phyloP scores from a whole-genome alignment of 345 rosid species.

The Dovyalis caffra region DNA sequence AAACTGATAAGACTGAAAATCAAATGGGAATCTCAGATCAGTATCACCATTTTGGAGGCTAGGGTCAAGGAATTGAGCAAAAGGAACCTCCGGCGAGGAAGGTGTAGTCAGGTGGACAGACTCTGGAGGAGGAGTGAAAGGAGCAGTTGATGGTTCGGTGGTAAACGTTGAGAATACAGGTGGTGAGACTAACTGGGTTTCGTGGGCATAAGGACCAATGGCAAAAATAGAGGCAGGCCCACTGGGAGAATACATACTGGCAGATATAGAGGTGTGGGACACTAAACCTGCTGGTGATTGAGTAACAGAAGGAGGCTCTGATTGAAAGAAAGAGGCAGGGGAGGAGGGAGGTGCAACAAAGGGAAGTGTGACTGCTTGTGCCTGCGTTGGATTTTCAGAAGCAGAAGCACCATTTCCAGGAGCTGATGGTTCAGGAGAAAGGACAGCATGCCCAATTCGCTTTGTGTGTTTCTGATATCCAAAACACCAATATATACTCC shows the following conservation, averaged over 20 bases:
- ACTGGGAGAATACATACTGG: conserved; percentile 59
- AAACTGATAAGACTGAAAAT: conserved; percentile 74
- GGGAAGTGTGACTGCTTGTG: conserved; percentile 46
- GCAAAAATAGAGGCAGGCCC: conserved; percentile 88
- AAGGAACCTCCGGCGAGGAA: conserved; percentile 96
- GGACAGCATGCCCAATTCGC: conserved; percentile 68
- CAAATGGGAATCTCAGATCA: conserved; percentile 52
- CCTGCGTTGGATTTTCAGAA: conserved; percentile 37
- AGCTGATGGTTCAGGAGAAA: conserved; percentile 53
- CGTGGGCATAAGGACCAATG: conserved; percentile 90
- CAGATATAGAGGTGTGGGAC: conserved; percentile 58
- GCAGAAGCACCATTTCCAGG: conserved; percentile 32
- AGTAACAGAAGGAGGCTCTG: conserved; percentile 80
- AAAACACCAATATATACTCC: conserved; percentile 71
- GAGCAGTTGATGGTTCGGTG: conserved; percentile 99
- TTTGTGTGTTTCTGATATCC: conserved; percentile 56
- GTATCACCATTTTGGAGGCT: conserved; percentile 35
- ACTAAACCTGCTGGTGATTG: conserved; percentile 82
- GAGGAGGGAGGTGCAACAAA: conserved; percentile 96
- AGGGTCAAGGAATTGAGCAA: conserved; percentile 75
- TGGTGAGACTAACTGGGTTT: conserved; percentile 89
- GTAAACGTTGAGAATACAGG: conserved; percentile 89
- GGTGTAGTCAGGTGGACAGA: conserved; percentile 84
- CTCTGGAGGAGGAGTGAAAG: conserved; percentile 87
- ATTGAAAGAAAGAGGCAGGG: conserved; percentile 90